These are phyloP conservation scores for Boletus rubescentipes DNA, from an alignment of 768 basidiomycete genomes.

Conservation along the genomic window DNA sequence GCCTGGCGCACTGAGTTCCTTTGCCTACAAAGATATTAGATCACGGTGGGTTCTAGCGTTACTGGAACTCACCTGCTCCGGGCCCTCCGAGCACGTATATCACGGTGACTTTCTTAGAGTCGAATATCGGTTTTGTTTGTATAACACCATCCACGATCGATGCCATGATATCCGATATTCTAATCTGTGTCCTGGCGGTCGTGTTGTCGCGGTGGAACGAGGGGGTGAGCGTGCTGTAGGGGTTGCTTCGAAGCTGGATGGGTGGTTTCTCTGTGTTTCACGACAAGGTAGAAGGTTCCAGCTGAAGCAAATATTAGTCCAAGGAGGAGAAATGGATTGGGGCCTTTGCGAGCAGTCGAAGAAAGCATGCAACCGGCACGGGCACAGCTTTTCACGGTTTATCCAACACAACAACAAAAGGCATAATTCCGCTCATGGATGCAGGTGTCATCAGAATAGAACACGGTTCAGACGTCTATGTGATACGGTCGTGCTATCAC, in stretches of 20 bases:
- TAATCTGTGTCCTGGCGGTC: slow-evolving; percentile 19
- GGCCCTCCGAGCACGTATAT: slow-evolving; percentile 97
- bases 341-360: slow-evolving; percentile 35
- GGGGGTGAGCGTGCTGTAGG: slow-evolving; percentile 62
- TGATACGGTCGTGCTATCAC: slow-evolving; percentile 60
- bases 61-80: slow-evolving; percentile 68
- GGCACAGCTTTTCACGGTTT: neutral
- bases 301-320: slow-evolving; percentile 57
- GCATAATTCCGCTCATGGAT: slow-evolving; percentile 39
- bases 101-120: slow-evolving; percentile 73
- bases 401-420: neutral
- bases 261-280: slow-evolving; percentile 54
- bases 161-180: slow-evolving; percentile 18
- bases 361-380: slow-evolving; percentile 14
- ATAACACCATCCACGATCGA: slow-evolving; percentile 6
- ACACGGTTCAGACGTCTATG: slow-evolving; percentile 60
- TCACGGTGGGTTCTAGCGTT: slow-evolving; percentile 2
- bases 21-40: slow-evolving; percentile 59
- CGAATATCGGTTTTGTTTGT: slow-evolving; percentile 44
- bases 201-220: slow-evolving; percentile 56
- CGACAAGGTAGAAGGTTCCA: slow-evolving; percentile 53
- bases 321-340: slow-evolving; percentile 64
- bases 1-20: slow-evolving; percentile 87
- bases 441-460: slow-evolving; percentile 46
- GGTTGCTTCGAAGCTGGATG: slow-evolving; percentile 62